Base-by-base conservation (phyloP, 2,329 filamentous ascomycete genomes). In the Cordyceps fumosorosea region DNA sequence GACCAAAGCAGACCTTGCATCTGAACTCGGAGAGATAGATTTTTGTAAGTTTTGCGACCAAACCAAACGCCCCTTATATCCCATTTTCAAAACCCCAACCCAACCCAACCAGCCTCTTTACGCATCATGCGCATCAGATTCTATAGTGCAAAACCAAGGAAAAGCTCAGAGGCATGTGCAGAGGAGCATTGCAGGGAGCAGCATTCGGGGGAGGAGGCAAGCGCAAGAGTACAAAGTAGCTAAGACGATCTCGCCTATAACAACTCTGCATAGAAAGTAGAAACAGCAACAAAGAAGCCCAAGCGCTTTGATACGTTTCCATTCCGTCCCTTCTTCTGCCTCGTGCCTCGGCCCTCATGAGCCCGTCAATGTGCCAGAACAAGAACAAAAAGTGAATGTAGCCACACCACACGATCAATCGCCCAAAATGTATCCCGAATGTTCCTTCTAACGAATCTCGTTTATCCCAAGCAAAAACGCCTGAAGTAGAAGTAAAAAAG, bases 151-250 rank as follows among this genome's bases (percentile, higher is more conserved):
- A 45, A 32, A 10, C 47, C 45, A 54, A 60, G 50, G 7, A 54
- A 45, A 58, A 58, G 60, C 60, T 24, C 62, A 55, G 8, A 53
- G 60, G 59, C 26, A 44, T 59, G 56, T 52, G 56, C 56, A 52
- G 56, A n/a, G 16, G 56, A 59, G 48, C 37, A 32, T 50, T 56
- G 26, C 51, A 44, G 24, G 54, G 66, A 66, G 56, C 54, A 62
- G 52, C 64, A 60, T 45, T 29, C n/a, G 63, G 67, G 60, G 34
- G 62, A 66, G 51, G 58, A 66, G 60, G 62, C 50, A 64, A 61
- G 64, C 47, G 64, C 61, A 60, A 62, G 57, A 51, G 65, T 66
- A 65, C 64, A 64, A 58, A 65, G 57, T 60, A 60, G 57, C 57
- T 60, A 60, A 54, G 57, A 60, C 57, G 57, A 54, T 47, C 57